Base-by-base conservation (phyloP, 768 basidiomycete species). In the Pulveroboletus sp. region DNA sequence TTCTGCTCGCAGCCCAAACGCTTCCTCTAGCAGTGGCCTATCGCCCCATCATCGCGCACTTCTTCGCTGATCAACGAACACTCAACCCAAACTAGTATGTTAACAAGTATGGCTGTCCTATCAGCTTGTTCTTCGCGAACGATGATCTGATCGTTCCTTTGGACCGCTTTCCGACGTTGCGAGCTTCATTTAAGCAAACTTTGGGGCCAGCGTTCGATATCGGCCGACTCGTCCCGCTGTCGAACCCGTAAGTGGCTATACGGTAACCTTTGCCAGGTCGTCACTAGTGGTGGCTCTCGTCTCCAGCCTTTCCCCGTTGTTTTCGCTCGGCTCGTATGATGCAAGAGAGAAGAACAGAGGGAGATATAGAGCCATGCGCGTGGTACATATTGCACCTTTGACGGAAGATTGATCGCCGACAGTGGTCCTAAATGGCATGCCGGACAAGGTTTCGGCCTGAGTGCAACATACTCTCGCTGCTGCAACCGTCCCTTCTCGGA, bases 291-390 rank as follows among this genome's bases (percentile, higher is more conserved):
- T 60, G 47, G 45, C 26, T 32, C 43, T 60, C 35, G 43, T 51
- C 43, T 45, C 54, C 49, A 37, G 41, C 44, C 37, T 63, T 59
- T 59, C 55, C 45, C 58, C 58, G 61, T 49, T 53, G 56, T 56
- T 55, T 62, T 60, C 61, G 58, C 57, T 27, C 48, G n/a, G 48
- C 45, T 58, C 31, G 48, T 48, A 36, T 49, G 50, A 55, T 53
- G 39, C 63, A 63, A 64, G 49, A 65, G 59, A 65, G 64, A 66
- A 65, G 62, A 13, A 31, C 28, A 51, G 54, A 33, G 21, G 51
- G 56, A 61, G 21, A 21, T n/a, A n/a, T n/a, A n/a, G n/a, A n/a
- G n/a, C n/a, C n/a, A n/a, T n/a, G n/a, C n/a, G n/a, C n/a, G n/a
- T n/a, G n/a, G n/a, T n/a, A n/a, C n/a, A n/a, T n/a, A n/a, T n/a